Percentiles rank a stretch among this genome's conserved stretches.
Evolutionary conservation across 345 rosid species (phyloP).

Genomic region (Hibiscus mutabilis): DNA sequence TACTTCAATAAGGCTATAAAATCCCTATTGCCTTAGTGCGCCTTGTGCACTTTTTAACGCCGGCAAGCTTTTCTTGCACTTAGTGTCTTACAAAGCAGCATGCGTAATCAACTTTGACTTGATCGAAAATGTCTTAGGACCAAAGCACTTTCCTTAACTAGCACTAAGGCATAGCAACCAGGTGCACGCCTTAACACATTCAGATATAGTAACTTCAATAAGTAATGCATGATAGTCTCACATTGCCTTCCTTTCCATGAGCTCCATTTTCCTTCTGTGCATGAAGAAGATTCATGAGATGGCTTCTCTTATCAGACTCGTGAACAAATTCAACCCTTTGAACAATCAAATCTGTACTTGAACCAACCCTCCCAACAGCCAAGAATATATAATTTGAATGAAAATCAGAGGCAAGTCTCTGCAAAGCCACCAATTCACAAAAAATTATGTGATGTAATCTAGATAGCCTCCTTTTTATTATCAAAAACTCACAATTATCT

Average conservation of each 20-base stretch:
- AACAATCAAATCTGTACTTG: constrained; percentile 94
- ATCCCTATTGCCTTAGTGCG: too few species aligned
- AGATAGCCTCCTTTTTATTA: neutral
- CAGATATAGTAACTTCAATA: neutral
- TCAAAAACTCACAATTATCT: neutral
- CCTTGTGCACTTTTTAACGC: too few species aligned
- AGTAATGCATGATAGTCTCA: neutral
- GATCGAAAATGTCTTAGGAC: neutral
- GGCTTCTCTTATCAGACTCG: constrained; percentile 95
- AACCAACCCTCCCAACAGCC: constrained; percentile 99
- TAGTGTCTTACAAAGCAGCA: neutral
- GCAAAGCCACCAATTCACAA: constrained; percentile 21
- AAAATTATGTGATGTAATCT: neutral
- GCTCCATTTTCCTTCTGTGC: constrained; percentile 79
- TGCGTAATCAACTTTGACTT: neutral
- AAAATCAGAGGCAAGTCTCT: constrained; percentile 97
- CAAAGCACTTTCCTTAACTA: neutral
- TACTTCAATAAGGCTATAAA: too few species aligned
- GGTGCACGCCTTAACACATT: neutral
- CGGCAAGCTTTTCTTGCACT: neutral
- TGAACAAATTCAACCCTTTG: constrained; percentile 96
- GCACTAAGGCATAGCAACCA: neutral
- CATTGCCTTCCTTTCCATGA: constrained; percentile 75
- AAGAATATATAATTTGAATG: constrained; percentile 66
- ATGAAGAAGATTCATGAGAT: constrained; percentile 96